Evolutionary conservation across 2,329 filamentous ascomycete genomes (phyloP).

Genomic region (Alternaria burnsii): DNA sequence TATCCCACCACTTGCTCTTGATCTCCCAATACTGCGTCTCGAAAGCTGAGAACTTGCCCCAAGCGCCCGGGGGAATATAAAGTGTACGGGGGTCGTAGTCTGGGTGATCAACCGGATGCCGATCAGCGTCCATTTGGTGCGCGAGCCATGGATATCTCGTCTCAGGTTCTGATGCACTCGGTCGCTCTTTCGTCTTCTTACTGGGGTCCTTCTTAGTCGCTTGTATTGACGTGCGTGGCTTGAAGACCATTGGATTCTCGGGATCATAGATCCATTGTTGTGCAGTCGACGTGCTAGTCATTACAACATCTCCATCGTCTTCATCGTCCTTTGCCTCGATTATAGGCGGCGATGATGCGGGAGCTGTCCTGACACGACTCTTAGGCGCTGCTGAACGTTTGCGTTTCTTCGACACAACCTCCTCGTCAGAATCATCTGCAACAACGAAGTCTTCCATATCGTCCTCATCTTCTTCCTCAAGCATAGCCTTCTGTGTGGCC

Average conservation of each 20-base stretch:
- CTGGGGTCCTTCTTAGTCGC: conserved; percentile 44
- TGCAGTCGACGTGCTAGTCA: conserved; percentile 72
- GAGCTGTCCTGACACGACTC: conserved; percentile 60
- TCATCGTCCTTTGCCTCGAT: conserved; percentile 53
- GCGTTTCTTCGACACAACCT: conserved; percentile 71
- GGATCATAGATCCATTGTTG: conserved; percentile 83
- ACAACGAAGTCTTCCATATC: conserved; percentile 90
- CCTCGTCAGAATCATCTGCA: conserved; percentile 83
- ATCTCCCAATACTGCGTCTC: conserved; percentile 99
- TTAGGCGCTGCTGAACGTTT: conserved; percentile 71
- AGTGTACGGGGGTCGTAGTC: conserved; percentile 92
- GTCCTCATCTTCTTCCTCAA: conserved; percentile 71
- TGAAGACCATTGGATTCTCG: conserved; percentile 62
- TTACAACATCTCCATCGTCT: conserved; percentile 65
- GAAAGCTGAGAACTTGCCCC: conserved; percentile 86
- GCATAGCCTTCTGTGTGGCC: conserved; percentile 64
- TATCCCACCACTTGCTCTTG: conserved; percentile 97
- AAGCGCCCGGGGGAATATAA: conserved; percentile 85
- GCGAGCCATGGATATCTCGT: conserved; percentile 91
- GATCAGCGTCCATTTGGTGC: conserved; percentile 83
- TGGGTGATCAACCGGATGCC: conserved; percentile 77
- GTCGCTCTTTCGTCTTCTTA: conserved; percentile 65
- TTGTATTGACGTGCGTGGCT: conserved; percentile 54
- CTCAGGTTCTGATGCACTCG: conserved; percentile 82
- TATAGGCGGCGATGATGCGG: conserved; percentile 57